Base-by-base conservation (phyloP, 2,329 filamentous ascomycete genomes). In the Graphiopsis chlorocephala region DNA sequence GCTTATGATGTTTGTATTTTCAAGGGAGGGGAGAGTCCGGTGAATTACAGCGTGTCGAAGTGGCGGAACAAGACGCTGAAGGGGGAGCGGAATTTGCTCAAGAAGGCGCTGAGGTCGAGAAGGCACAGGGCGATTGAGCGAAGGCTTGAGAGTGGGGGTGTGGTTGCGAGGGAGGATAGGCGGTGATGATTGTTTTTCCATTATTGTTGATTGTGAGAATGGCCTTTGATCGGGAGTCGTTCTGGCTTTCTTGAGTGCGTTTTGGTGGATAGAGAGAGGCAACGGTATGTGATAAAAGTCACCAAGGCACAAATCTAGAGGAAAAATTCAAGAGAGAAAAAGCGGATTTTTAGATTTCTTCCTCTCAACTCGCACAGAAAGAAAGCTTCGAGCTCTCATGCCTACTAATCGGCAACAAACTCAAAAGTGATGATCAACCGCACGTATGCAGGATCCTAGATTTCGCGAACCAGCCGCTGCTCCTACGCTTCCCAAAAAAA, bases 1-100 rank as follows among this genome's bases (percentile, higher is more conserved):
- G 64, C 83, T 33, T 84, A 84, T 68, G 82, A 84, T 72, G 73
- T 77, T 25, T 78, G 80, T 48, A 80, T 84, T 59, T 85, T 84
- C 70, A 80, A 81, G 10, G 73, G 73, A 11, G 81, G 80, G 0
- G 83, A 84, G 69, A 80, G 77, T 61, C 83, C 82, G 0, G 78
- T 84, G n/a, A 84, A 84, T 67, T 84, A 84, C 69, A 79, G 68
- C 12, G 67, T 79, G 3, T 63, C 66, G 38, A 64, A 68, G n/a
- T 73, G 72, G 70, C 67, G 67, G 62, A 64, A 64, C 28, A 66
- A 72, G 26, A 58, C 62, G 14, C 58, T 70, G 48, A 70, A 69
- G 62, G 64, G 68, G 38, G 65, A 68, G 64, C 56, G 67, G 15
- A 68, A 64, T 14, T 14, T 61, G 7, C 56, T 73, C 29, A 61